Evolutionary conservation across 1,284 basidiomycete genomes (phyloP), one percentile per base, ranked within the genome.

Genomic region (Sanguinoderma infundibulare): DNA sequence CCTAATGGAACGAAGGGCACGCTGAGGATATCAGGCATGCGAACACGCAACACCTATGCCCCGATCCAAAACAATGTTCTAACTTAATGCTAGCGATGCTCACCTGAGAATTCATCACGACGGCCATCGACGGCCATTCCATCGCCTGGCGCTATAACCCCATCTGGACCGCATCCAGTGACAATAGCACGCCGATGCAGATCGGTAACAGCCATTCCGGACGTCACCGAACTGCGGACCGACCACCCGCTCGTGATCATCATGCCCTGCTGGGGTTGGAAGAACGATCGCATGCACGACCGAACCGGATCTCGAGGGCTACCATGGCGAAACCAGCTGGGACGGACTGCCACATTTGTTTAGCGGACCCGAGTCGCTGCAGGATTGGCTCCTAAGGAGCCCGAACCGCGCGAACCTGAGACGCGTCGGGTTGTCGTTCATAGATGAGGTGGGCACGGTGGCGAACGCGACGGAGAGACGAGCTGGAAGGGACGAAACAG

Each of bases 171-270:
- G 78, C 78, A 3, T 83, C 82, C 6, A 81, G 75, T n/a, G n/a
- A n/a, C 66, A 42, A 69, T 5, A 77, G 71, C 28, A 86, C 84
- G 2, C 84, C 85, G 2, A 79, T 86, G 76, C 85, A 86, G 69
- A 76, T 86, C 54, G 85, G 85, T 7, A 87, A 87, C 69, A 84
- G 85, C 9, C 82, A 83, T 69, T 86, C 87, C 63, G 85, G 85
- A 87, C 70, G 72, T 86, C 9, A 86, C 85, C 0, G 83, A 83
- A 8, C 75, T 86, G 22, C 84, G 86, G 70, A 85, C 84, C 0
- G 80, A 86, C 70, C 75, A 77, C 44, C 83, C 84, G 7, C 86
- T 79, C 71, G 80, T 81, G 8, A 86, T 78, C 61, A 78, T 87
- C 61, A 78, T 87, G 75, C 83, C 84, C 3, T 81, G 80, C 14